Conservation (phyloP, 495 filamentous ascomycete genomes). For the Pyrenula massariospora region DNA sequence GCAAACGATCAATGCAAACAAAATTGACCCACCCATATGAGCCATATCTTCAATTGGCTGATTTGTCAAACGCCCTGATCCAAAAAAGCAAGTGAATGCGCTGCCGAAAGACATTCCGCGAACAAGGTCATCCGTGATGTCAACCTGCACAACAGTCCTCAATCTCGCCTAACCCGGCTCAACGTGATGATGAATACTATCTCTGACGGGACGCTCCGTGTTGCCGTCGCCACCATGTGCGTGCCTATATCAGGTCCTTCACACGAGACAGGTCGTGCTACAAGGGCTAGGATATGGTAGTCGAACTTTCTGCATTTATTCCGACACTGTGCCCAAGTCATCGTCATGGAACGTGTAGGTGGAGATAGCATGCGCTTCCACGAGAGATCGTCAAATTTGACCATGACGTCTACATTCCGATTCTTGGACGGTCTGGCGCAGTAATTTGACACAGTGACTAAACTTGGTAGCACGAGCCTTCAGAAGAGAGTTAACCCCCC, state of each 20-base stretch:
- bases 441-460: no score
- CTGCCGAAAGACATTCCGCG: neutral
- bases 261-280: neutral
- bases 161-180: neutral
- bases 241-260: neutral
- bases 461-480: no score
- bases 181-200: neutral
- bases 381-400: no score
- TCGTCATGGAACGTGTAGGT: no score
- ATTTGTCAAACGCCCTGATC: neutral
- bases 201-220: neutral
- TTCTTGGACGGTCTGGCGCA: no score
- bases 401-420: no score
- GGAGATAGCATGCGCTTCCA: no score
- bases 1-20: neutral
- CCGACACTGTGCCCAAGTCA: no score
- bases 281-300: neutral
- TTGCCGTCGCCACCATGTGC: neutral
- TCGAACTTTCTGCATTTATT: no score
- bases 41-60: neutral
- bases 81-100: neutral
- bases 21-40: neutral
- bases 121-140: neutral
- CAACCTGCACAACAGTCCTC: neutral
- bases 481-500: conserved; percentile 39